Percentiles rank a stretch among this genome's conserved stretches.
These are phyloP conservation scores for Cytospora mali DNA, from an alignment of 2,329 filamentous ascomycete species.

Conservation along the genomic window DNA sequence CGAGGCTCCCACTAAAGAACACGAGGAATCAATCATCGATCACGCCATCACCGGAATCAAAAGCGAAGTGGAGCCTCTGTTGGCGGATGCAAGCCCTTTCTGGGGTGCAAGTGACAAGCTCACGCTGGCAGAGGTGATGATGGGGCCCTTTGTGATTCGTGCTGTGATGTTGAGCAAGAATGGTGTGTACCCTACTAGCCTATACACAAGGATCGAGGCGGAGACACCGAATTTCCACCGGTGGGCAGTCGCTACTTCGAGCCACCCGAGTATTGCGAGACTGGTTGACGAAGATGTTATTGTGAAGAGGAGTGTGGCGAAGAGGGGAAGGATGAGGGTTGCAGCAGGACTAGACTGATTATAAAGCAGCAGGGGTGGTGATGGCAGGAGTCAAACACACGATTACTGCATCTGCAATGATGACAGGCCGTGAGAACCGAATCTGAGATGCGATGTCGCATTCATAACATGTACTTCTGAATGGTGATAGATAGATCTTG, in stretches of 20 bases:
- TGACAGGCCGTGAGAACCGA: background rate
- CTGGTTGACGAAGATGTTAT: constrained; percentile 57
- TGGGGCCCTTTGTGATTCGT: constrained; percentile 26
- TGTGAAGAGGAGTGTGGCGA: constrained; percentile 44
- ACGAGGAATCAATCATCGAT: constrained; percentile 49
- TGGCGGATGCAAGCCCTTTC: constrained; percentile 57
- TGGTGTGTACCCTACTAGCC: constrained; percentile 50
- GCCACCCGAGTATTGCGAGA: constrained; percentile 63
- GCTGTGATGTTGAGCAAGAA: constrained; percentile 44
- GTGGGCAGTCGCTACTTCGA: constrained; percentile 61
- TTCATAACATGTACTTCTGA: no score
- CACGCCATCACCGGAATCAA: constrained; percentile 57
- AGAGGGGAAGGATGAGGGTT: constrained; percentile 31
- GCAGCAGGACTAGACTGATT: constrained; percentile 22
- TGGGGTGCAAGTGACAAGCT: constrained; percentile 63
- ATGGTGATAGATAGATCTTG: no score
- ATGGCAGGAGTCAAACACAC: background rate
- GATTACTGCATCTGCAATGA: no score
- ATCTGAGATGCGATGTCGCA: no score
- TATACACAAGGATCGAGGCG: constrained; percentile 40
- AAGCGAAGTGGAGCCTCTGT: constrained; percentile 71
- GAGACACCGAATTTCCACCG: constrained; percentile 53
- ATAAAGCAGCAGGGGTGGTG: background rate
- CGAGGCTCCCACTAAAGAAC: constrained; percentile 46
- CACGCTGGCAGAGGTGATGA: constrained; percentile 68